A percentile compares a stretch with the other conserved stretches of the same genome.
phyloP scores from a whole-genome alignment of 2,329 filamentous ascomycete species.

The Albophoma yamanashiensis region DNA sequence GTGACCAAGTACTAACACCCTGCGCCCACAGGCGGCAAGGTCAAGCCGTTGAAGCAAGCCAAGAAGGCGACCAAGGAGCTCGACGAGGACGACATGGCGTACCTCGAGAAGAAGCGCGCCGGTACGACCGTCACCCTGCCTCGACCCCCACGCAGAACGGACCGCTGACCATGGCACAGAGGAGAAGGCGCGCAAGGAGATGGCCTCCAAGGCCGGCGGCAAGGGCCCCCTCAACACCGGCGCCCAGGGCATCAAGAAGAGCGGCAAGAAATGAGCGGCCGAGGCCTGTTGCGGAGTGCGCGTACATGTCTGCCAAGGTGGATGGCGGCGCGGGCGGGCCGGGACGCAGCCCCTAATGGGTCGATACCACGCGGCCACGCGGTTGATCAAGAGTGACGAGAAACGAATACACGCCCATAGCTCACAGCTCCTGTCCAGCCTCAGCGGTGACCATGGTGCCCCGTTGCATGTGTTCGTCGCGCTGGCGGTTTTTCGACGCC shows the following conservation, averaged over 20 bases:
- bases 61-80: slow-evolving; percentile 79
- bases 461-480: not conserved
- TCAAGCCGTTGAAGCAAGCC: slow-evolving; percentile 74
- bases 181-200: slow-evolving; percentile 74
- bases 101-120: slow-evolving; percentile 71
- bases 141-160: not conserved
- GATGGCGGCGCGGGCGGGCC: not conserved
- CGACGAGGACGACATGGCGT: slow-evolving; percentile 80
- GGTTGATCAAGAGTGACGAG: not conserved
- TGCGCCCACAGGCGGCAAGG: slow-evolving; percentile 58
- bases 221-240: slow-evolving; percentile 85
- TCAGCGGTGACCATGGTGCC: not conserved
- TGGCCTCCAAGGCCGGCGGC: slow-evolving; percentile 71
- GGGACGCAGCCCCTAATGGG: not conserved
- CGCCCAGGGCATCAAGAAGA: slow-evolving; percentile 91
- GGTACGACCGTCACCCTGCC: slow-evolving; percentile 43
- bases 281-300: not conserved
- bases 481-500: not conserved
- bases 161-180: slow-evolving; percentile 33
- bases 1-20: not conserved
- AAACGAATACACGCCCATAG: not conserved
- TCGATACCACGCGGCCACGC: not conserved
- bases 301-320: not conserved
- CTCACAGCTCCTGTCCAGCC: not conserved
- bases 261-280: slow-evolving; percentile 73